Evolutionary conservation across 75 land plant species (phyloP).

Genomic region (Picea sitchensis): DNA sequence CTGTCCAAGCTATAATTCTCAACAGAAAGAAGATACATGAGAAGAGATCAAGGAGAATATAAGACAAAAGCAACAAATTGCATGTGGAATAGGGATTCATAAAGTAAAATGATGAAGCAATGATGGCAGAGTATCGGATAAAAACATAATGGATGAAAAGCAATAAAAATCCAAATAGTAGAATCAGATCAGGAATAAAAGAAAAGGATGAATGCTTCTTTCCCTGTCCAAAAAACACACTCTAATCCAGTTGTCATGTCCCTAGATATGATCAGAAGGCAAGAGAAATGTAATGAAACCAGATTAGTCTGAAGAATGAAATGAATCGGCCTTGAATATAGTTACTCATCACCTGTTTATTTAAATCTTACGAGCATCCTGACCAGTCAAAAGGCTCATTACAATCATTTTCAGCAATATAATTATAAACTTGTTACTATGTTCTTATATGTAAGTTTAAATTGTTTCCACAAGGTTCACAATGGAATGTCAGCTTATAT

Average conservation of each 20-base stretch:
- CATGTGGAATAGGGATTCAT: not conserved
- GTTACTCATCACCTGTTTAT: not conserved
- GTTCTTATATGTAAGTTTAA: too few species aligned
- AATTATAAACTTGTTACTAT: too few species aligned
- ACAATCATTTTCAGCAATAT: too few species aligned
- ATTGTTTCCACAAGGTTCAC: not conserved
- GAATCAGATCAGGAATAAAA: not conserved
- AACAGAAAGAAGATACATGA: too few species aligned
- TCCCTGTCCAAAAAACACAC: not conserved
- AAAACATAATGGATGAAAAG: too few species aligned
- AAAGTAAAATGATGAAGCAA: not conserved
- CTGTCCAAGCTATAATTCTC: too few species aligned
- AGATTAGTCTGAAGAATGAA: not conserved
- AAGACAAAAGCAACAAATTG: not conserved
- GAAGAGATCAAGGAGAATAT: not conserved
- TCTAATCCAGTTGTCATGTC: not conserved
- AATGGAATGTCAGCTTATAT: not conserved
- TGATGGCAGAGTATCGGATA: not conserved
- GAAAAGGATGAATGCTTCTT: constrained; percentile 1
- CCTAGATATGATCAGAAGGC: not conserved
- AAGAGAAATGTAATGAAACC: not conserved
- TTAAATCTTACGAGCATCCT: too few species aligned
- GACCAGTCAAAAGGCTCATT: too few species aligned
- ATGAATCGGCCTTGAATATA: not conserved
- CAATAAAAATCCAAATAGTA: too few species aligned